Conservation (phyloP, 148 eudicot genomes). For the Camellia granthamiana region DNA sequence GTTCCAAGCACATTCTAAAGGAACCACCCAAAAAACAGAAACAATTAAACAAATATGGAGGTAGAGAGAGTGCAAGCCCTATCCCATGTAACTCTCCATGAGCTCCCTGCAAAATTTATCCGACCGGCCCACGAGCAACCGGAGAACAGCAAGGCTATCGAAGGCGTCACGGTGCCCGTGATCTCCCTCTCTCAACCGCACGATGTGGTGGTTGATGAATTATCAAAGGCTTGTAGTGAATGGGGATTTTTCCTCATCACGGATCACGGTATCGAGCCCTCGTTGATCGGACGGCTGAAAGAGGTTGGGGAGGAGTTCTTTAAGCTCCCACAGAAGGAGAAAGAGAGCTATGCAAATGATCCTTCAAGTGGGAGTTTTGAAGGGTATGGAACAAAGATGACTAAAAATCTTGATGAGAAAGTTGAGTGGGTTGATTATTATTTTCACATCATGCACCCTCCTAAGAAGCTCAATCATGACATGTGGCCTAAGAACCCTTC, state of each 20-base stretch:
- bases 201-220: conserved; percentile 24
- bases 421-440: conserved; percentile 49
- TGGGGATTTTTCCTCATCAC: conserved; percentile 41
- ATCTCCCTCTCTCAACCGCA: conserved; percentile 31
- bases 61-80: conserved; percentile 36
- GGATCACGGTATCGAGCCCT: conserved; percentile 26
- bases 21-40: neutral
- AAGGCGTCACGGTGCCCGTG: conserved; percentile 36
- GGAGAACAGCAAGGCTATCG: conserved; percentile 39
- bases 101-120: conserved; percentile 37
- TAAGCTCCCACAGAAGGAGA: conserved; percentile 29
- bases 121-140: conserved; percentile 39
- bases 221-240: conserved; percentile 29
- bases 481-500: conserved; percentile 44
- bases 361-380: conserved; percentile 31
- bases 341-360: conserved; percentile 43
- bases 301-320: conserved; percentile 39
- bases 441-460: conserved; percentile 40
- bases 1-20: neutral
- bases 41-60: conserved; percentile 18
- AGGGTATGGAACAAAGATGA: conserved; percentile 48
- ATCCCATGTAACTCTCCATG: conserved; percentile 15
- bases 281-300: conserved; percentile 22
- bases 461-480: conserved; percentile 33
- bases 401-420: conserved; percentile 31